Evolutionary conservation across 495 filamentous ascomycete genomes (phyloP), one percentile per base, ranked within the genome.

Genomic region (Neurospora sp.): DNA sequence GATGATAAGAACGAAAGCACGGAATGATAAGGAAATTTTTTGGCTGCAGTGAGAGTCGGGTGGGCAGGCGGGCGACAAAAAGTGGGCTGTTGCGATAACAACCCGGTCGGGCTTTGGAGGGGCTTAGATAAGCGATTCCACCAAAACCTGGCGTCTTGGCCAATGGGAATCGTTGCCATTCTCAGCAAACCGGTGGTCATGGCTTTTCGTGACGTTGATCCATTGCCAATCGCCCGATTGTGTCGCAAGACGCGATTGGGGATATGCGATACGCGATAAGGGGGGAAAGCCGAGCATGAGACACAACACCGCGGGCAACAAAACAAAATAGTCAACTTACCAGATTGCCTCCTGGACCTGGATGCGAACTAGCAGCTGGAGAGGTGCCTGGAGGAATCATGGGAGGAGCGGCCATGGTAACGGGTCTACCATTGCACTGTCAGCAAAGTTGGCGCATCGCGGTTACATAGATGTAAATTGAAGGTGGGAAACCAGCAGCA

Each of bases 331-430:
- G 70, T 70, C 72, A 61, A 86, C 91, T 87, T 84, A 93, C 92
- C 75, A 90, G 85, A 73, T 86, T 88, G 73, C 88, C 91, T 39
- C 88, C 88, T 75, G 88, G 88, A 68, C 89, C 89, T 74, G 88
- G 91, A 68, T 87, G 87, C 0, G 90, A 91, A 14, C 89, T 89
- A 39, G 91, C 90, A 9, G 90, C 53, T 65, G 53, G 90, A 35
- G 91, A 90, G 10, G 90, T 88, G 45, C 88, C 88, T 70, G 88
- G 83, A 79, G 90, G 70, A 69, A 72, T 91, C 75, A 77, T 76
- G 39, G 75, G 73, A 14, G 78, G 79, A 41, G 76, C 53, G 1
- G 53, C 79, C 69, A 80, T 80, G 2, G 79, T 71, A 14, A 79
- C 70, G 9, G 79, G 78, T 42, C 78, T 79, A 59, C 53, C 53